Evolutionary conservation across 306 rosid species (phyloP), one percentile per base, ranked within the genome.

Genomic region (Arachis hypogaea): DNA sequence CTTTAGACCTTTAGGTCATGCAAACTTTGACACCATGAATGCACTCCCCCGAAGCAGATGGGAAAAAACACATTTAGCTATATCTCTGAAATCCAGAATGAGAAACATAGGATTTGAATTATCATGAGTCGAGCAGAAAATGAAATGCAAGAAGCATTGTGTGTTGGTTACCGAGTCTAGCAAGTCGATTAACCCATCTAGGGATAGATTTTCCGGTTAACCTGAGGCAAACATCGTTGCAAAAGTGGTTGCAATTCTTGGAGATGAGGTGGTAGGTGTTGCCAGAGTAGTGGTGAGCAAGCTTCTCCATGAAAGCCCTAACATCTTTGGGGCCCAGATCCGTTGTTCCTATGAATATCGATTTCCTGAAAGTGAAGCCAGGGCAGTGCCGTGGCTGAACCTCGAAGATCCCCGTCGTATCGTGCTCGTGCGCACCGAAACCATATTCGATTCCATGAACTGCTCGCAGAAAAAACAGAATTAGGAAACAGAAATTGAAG

Each of bases 101-200:
- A 22, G 28, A 22, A 22, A 22, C 28, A 22, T 22, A 22, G 28
- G 38, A 33, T 33, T 33, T 33, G 38, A 33, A 33, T 2, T 2
- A 33, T 33, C 38, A 33, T 33, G 38, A 33, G 28, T 22, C 28
- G 28, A 22, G 38, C 4, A 33, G 38, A 33, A 33, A 33, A 33
- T 33, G 38, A 33, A 33, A 33, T 33, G 38, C 38, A 33, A 33
- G 38, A 33, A 33, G 9, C 62, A 5, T 51, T 77, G 46, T 60
- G 7, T 7, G 73, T 59, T 42, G 7, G 78, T 82, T 80, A 94
- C 99, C 99, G 12, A 95, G 93, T 49, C 98, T 86, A 55, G 99
- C 99, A 43, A 95, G 99, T 9, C 99, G 91, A 71, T 95, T 95
- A 2, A 95, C 96, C 99, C 99, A 95, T 5, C 96, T 82, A 63